These are phyloP conservation scores for Epichloe festucae DNA, from an alignment of 2,329 filamentous ascomycete genomes.

Conservation along the genomic window DNA sequence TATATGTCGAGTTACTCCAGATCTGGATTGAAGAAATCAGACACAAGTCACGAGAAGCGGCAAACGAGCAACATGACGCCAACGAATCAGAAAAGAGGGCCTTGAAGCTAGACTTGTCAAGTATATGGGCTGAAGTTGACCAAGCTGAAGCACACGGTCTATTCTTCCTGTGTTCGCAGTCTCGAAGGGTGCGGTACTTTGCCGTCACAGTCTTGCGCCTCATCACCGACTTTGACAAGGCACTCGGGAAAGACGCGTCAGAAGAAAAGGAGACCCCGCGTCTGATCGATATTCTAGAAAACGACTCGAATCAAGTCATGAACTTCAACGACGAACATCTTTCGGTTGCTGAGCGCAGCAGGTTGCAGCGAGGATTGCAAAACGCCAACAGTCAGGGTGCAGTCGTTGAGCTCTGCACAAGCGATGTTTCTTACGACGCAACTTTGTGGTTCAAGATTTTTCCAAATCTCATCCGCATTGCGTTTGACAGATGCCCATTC, in stretches of 20 bases:
- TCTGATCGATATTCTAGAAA: conserved; percentile 85
- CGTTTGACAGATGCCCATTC: conserved; percentile 82
- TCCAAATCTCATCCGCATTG: conserved; percentile 82
- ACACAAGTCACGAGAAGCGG: conserved; percentile 65
- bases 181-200: conserved; percentile 74
- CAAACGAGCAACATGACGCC: conserved; percentile 50
- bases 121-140: conserved; percentile 85
- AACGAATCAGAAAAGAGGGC: conserved; percentile 54
- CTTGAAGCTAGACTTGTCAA: conserved; percentile 71
- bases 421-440: conserved; percentile 86
- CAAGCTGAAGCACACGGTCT: conserved; percentile 93
- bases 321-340: conserved; percentile 86
- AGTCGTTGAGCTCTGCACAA: conserved; percentile 86
- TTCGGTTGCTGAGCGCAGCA: conserved; percentile 82
- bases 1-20: conserved; percentile 86
- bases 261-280: conserved; percentile 52
- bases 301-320: conserved; percentile 77
- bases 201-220: conserved; percentile 85
- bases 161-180: conserved; percentile 96
- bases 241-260: conserved; percentile 55
- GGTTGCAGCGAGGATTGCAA: conserved; percentile 79
- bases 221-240: conserved; percentile 86
- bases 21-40: conserved; percentile 98
- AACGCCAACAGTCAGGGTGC: conserved; percentile 75
- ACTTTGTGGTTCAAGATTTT: conserved; percentile 98